Conservation (phyloP, 495 filamentous ascomycete species). For the Aspergillus saccharolyticus region DNA sequence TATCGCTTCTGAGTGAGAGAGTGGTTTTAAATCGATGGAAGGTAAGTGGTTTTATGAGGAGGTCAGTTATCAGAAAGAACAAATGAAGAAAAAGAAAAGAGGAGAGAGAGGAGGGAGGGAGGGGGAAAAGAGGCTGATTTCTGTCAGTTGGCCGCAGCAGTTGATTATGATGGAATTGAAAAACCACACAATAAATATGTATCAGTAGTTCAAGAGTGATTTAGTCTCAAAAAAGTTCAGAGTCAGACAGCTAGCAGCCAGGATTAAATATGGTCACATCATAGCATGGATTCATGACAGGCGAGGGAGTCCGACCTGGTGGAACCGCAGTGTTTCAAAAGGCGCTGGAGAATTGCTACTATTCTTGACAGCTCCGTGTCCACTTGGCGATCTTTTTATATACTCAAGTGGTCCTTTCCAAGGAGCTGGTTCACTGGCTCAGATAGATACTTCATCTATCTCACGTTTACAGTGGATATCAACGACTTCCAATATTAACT, state of each 20-base stretch:
- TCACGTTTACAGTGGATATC: not conserved
- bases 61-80: not conserved
- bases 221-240: not conserved
- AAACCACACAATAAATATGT: too few relatives aligned
- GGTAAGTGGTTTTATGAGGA: too few relatives aligned
- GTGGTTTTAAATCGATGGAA: too few relatives aligned
- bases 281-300: not conserved
- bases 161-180: not conserved
- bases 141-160: slow-evolving; percentile 4
- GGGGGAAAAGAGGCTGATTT: slow-evolving; percentile 2
- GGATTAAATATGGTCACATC: slow-evolving; percentile 3
- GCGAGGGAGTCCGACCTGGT: slow-evolving; percentile 9
- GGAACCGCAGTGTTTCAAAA: slow-evolving; percentile 20
- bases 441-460: not conserved
- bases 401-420: not conserved
- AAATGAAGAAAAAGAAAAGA: slow-evolving; percentile 1
- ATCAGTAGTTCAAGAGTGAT: not conserved
- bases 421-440: not conserved
- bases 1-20: not conserved
- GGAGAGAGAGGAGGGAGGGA: not conserved
- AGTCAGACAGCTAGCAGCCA: not conserved
- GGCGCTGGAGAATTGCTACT: slow-evolving; percentile 9
- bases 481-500: not conserved
- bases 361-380: slow-evolving; percentile 1
- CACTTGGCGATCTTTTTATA: not conserved